phyloP scores from a whole-genome alignment of 805 yeast species.

The Candida montana region DNA sequence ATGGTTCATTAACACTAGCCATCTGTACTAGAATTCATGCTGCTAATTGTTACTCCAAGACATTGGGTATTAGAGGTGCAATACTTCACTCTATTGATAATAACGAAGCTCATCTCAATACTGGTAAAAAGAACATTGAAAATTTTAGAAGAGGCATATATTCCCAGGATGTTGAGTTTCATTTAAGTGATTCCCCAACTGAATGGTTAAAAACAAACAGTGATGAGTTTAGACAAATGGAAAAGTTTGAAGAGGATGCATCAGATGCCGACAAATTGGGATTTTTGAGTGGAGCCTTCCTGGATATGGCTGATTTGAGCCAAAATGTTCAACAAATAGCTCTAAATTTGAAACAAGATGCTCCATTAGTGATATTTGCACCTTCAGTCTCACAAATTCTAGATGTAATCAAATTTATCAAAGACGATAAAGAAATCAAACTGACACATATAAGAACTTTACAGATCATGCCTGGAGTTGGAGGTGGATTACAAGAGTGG shows the following conservation, averaged over 20 bases:
- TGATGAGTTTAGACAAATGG: conserved; percentile 21
- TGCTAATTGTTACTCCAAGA: conserved; percentile 34
- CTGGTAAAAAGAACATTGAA: conserved; percentile 37
- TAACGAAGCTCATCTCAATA: conserved; percentile 32
- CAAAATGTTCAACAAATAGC: conserved; percentile 31
- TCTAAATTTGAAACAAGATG: conserved; percentile 32
- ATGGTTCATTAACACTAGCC: conserved; percentile 44
- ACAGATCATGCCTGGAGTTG: conserved; percentile 42
- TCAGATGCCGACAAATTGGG: conserved; percentile 23
- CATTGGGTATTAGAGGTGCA: conserved; percentile 34
- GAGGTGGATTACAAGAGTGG: conserved; percentile 50
- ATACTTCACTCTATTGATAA: conserved; percentile 42
- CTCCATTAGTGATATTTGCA: conserved; percentile 39
- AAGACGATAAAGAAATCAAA: conserved; percentile 26
- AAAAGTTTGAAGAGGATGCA: conserved; percentile 11
- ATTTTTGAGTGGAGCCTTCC: conserved; percentile 38
- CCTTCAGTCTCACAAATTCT: conserved; percentile 46
- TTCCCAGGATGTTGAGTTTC: conserved; percentile 40
- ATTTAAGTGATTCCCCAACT: conserved; percentile 35
- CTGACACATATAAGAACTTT: conserved; percentile 34
- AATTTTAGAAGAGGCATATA: conserved; percentile 40
- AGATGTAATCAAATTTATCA: conserved; percentile 32
- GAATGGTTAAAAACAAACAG: conserved; percentile 32
- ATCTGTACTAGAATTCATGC: conserved; percentile 39
- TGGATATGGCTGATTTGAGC: conserved; percentile 43